Conservation (phyloP, 2,329 filamentous ascomycete species). For the Hymenoscyphus repandus region DNA sequence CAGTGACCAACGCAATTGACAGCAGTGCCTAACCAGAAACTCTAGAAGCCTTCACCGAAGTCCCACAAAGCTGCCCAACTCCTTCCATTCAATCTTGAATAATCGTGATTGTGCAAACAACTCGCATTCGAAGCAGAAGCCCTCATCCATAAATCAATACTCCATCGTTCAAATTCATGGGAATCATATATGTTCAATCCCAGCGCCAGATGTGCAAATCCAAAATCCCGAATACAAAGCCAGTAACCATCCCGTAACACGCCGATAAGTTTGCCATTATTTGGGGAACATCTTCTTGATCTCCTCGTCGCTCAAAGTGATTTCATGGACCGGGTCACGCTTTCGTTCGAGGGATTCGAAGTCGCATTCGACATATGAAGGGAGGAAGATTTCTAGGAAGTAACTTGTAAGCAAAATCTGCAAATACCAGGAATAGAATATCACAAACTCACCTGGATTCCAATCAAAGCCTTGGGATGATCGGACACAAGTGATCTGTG, state of each 20-base stretch:
- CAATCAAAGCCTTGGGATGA: slow-evolving; percentile 77
- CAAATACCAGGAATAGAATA: neutral
- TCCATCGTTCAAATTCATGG: slow-evolving; percentile 25
- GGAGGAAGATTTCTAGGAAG: slow-evolving; percentile 67
- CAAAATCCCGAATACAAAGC: slow-evolving; percentile 13
- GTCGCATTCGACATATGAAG: slow-evolving; percentile 70
- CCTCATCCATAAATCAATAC: slow-evolving; percentile 16
- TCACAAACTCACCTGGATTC: slow-evolving; percentile 60
- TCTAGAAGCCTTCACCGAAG: slow-evolving; percentile 8
- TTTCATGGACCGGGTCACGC: slow-evolving; percentile 73
- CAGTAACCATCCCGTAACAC: slow-evolving; percentile 8
- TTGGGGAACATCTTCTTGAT: slow-evolving; percentile 62
- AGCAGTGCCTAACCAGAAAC: slow-evolving; percentile 14
- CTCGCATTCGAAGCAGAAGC: slow-evolving; percentile 11
- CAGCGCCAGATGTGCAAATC: slow-evolving; percentile 23
- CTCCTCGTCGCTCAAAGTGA: slow-evolving; percentile 73
- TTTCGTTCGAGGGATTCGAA: slow-evolving; percentile 70
- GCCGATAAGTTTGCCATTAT: slow-evolving; percentile 33
- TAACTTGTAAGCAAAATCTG: neutral
- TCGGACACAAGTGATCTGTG: slow-evolving; percentile 72
- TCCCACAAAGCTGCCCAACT: slow-evolving; percentile 22
- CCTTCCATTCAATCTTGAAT: slow-evolving; percentile 13
- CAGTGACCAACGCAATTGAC: slow-evolving; percentile 13
- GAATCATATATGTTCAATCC: slow-evolving; percentile 30
- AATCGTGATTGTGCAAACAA: slow-evolving; percentile 15